Evolutionary conservation across 75 land plant genomes (phyloP).

Genomic region (Cunninghamia lanceolata): DNA sequence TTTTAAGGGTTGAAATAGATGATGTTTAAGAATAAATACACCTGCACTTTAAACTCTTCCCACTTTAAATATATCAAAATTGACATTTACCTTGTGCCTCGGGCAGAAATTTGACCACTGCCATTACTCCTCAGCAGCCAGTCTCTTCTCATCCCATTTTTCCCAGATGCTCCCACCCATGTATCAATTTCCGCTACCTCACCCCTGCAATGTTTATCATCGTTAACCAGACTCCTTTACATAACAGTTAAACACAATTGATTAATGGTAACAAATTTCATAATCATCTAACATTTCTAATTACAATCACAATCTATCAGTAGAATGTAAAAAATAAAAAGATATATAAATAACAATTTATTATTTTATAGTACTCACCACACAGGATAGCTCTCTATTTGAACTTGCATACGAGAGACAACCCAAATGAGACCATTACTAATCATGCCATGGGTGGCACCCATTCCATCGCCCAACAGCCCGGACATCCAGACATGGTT

Average conservation of each 20-base stretch:
- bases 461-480: conserved; percentile 40
- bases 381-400: conserved; percentile 34
- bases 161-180: conserved; percentile 73
- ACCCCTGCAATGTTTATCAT: conserved; percentile 40
- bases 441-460: conserved; percentile 38
- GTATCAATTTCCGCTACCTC: conserved; percentile 73
- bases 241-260: too few relatives aligned
- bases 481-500: conserved; percentile 49
- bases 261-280: too few relatives aligned
- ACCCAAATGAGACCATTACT: conserved; percentile 36
- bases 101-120: conserved; percentile 48
- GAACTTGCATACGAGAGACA: conserved; percentile 39
- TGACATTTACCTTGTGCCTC: conserved; percentile 59
- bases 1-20: too few relatives aligned
- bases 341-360: too few relatives aligned
- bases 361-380: conserved; percentile 16
- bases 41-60: too few relatives aligned
- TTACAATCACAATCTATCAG: too few relatives aligned
- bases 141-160: conserved; percentile 79
- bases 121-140: conserved; percentile 58
- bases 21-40: too few relatives aligned
- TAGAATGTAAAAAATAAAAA: not conserved
- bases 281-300: too few relatives aligned
- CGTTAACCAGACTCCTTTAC: not conserved
- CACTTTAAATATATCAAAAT: too few relatives aligned